phyloP scores from a whole-genome alignment of 257 asterid genomes.

The Gardenia jasminoides region DNA sequence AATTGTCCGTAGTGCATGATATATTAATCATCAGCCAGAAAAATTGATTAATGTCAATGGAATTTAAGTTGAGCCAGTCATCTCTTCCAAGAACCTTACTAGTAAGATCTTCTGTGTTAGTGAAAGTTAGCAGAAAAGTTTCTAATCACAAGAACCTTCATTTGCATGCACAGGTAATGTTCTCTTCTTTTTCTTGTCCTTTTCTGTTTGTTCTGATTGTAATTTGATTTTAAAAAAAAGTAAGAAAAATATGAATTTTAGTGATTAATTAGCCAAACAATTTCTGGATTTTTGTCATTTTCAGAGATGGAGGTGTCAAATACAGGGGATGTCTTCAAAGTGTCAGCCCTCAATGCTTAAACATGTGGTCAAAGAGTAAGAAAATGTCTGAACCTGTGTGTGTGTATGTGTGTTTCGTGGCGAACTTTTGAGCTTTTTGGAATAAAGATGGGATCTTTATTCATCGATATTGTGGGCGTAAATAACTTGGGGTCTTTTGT shows the following conservation, averaged over 20 bases:
- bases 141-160: conserved; percentile 25
- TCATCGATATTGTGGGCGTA: not conserved
- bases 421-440: conserved; percentile 1
- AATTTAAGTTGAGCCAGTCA: conserved; percentile 49
- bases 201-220: conserved; percentile 1
- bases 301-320: conserved; percentile 47
- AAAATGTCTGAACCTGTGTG: not conserved
- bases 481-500: not conserved
- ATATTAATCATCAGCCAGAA: not conserved
- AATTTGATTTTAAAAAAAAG: not conserved
- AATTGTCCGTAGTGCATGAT: not conserved
- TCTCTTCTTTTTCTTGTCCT: not conserved
- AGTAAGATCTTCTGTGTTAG: conserved; percentile 26
- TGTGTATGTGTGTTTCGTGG: not conserved
- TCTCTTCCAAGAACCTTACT: conserved; percentile 33
- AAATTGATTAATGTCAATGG: conserved; percentile 48
- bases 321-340: conserved; percentile 45
- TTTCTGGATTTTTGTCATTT: conserved; percentile 18
- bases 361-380: conserved; percentile 61
- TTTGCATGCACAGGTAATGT: conserved; percentile 39
- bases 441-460: conserved; percentile 5
- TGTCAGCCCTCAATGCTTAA: conserved; percentile 32
- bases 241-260: too few relatives aligned
- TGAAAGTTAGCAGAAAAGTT: not conserved
- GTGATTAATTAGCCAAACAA: too few relatives aligned